These are phyloP conservation scores for Coemansia aciculifera DNA, from an alignment of 192 early-diverging fungal species.

Conservation along the genomic window DNA sequence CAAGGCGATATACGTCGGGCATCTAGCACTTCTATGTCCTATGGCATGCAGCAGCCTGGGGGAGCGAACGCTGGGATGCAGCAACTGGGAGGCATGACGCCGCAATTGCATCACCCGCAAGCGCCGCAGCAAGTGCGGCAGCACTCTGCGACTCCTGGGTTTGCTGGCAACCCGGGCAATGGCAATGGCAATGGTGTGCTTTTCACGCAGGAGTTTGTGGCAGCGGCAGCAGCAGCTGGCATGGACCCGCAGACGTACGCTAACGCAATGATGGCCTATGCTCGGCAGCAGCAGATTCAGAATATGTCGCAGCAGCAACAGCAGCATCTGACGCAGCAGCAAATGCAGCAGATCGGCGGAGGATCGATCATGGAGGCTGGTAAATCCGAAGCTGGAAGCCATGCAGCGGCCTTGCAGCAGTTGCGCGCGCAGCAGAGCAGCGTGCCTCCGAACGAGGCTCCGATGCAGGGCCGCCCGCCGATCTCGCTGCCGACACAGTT, in stretches of 20 bases:
- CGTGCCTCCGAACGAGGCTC: not conserved
- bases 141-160: not conserved
- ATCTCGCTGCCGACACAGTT: not conserved
- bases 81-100: not conserved
- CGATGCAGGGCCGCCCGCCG: not conserved
- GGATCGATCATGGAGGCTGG: conserved; percentile 4
- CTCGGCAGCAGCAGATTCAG: conserved; percentile 17
- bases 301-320: conserved; percentile 6
- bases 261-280: conserved; percentile 26
- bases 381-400: not conserved
- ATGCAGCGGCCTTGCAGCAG: not conserved
- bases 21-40: not conserved
- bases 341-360: conserved; percentile 2
- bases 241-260: not conserved
- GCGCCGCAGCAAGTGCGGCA: not conserved
- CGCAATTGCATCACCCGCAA: not conserved
- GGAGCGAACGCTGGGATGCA: not conserved
- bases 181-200: not conserved
- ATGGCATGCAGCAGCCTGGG: not conserved
- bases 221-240: conserved; percentile 9
- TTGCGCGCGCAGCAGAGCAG: conserved; percentile 6
- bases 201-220: not conserved
- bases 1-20: conserved; percentile 7
- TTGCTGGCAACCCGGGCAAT: not conserved
- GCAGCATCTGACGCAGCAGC: conserved; percentile 1